phyloP scores from a whole-genome alignment of 2,329 filamentous ascomycete genomes.

The Talaromyces atroroseus region DNA sequence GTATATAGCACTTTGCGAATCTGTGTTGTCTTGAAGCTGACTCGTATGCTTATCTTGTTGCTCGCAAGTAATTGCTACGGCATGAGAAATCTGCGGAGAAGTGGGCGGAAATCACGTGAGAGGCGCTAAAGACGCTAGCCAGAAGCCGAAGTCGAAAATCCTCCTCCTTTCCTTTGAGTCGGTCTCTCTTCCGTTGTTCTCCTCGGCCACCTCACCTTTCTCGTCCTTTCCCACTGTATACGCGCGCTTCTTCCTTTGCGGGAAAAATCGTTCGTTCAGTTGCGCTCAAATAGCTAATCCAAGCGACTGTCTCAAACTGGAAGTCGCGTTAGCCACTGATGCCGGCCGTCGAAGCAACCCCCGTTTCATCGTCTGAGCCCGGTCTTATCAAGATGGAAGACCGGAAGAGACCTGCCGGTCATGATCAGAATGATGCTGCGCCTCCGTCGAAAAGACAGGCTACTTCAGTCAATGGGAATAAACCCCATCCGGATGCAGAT shows the following conservation, averaged over 20 bases:
- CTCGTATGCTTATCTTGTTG: not conserved
- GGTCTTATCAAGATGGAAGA: conserved; percentile 96
- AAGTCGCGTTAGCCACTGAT: conserved; percentile 62
- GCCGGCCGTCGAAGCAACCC: conserved; percentile 73
- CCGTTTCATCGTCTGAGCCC: conserved; percentile 69
- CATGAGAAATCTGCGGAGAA: conserved; percentile 20
- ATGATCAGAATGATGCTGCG: conserved; percentile 73
- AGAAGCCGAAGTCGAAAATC: conserved; percentile 34
- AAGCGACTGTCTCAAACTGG: conserved; percentile 2
- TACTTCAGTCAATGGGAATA: conserved; percentile 61
- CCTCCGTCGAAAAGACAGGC: conserved; percentile 90
- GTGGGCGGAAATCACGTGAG: conserved; percentile 33
- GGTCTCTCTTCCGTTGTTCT: conserved; percentile 22
- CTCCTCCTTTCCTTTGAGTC: conserved; percentile 33
- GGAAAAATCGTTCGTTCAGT: not conserved
- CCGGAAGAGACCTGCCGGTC: conserved; percentile 87
- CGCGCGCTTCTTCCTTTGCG: not conserved
- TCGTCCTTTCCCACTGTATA: not conserved
- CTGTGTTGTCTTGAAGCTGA: not conserved
- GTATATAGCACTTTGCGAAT: not conserved
- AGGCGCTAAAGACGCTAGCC: conserved; percentile 30
- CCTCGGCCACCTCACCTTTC: conserved; percentile 16
- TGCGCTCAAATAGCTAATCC: conserved; percentile 20
- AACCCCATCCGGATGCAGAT: conserved; percentile 60
- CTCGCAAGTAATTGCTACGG: not conserved